Percentiles rank a stretch among this genome's conserved stretches.
phyloP scores from a whole-genome alignment of 306 rosid genomes.

The Sophora flavescens region DNA sequence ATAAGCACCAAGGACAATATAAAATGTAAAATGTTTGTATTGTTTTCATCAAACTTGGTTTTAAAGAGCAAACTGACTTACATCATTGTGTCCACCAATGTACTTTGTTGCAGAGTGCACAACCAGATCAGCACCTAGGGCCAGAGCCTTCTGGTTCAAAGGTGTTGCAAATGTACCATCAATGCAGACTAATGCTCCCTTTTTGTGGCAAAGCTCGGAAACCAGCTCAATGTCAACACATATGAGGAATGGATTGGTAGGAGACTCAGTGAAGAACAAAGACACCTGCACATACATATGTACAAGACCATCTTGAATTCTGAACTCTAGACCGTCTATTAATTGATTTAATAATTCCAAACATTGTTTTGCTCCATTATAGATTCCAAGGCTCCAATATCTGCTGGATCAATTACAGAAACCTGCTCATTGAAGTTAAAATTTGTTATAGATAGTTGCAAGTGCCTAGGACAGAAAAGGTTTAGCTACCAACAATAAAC shows the following conservation, averaged over 20 bases:
- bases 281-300: constrained; percentile 64
- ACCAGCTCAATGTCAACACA: constrained; percentile 85
- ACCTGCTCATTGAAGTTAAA: constrained; percentile 56
- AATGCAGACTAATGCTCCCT: constrained; percentile 84
- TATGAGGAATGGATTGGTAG: constrained; percentile 90
- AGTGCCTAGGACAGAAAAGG: no score
- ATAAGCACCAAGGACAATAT: constrained; percentile 67
- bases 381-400: constrained; percentile 67
- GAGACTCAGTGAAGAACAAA: constrained; percentile 88
- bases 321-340: neutral
- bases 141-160: constrained; percentile 81
- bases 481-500: no score
- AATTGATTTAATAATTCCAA: neutral
- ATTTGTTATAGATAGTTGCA: neutral
- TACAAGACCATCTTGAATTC: neutral
- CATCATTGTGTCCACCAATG: constrained; percentile 92
- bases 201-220: constrained; percentile 81
- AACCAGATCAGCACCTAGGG: constrained; percentile 91
- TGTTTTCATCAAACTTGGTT: neutral
- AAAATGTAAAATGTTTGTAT: neutral
- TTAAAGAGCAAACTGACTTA: constrained; percentile 40
- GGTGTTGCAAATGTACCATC: constrained; percentile 97
- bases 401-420: constrained; percentile 90
- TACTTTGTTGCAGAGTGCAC: constrained; percentile 85
- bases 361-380: constrained; percentile 75